These are phyloP conservation scores for Catharanthus roseus DNA, from an alignment of 257 asterid species.

Conservation along the genomic window DNA sequence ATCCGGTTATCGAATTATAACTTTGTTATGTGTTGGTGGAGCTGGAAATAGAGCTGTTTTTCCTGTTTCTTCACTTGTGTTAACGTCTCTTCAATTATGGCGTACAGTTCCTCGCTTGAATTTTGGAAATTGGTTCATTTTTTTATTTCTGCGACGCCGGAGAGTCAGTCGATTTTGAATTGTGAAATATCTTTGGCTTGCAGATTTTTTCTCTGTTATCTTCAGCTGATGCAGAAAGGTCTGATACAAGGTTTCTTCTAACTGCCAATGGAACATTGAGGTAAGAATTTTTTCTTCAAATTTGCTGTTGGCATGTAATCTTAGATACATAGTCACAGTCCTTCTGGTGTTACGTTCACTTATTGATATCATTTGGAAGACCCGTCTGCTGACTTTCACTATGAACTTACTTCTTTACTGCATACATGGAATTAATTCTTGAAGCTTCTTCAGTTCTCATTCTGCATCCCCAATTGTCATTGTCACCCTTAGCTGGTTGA, in stretches of 20 bases:
- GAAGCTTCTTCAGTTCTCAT: no score
- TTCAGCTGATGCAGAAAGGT: constrained; percentile 37
- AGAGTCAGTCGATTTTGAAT: neutral
- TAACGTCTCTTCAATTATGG: neutral
- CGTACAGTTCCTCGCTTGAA: neutral
- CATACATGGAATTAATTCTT: no score
- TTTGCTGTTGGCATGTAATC: neutral
- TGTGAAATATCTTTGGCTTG: constrained; percentile 14
- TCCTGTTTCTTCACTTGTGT: neutral
- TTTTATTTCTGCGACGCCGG: neutral
- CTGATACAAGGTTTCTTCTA: constrained; percentile 37
- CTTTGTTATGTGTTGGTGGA: neutral
- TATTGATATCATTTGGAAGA: no score
- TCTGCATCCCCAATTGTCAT: no score
- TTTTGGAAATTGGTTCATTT: neutral
- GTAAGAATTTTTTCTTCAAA: constrained; percentile 19
- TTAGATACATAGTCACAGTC: no score
- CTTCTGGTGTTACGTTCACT: no score
- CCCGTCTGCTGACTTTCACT: no score
- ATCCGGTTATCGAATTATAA: neutral
- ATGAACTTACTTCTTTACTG: no score
- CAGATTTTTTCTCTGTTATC: constrained; percentile 39
- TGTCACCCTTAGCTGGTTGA: neutral
- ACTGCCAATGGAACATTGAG: constrained; percentile 34
- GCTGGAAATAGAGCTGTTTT: neutral